Base-by-base conservation (phyloP, 768 basidiomycete genomes). In the Amanita molliuscula region DNA sequence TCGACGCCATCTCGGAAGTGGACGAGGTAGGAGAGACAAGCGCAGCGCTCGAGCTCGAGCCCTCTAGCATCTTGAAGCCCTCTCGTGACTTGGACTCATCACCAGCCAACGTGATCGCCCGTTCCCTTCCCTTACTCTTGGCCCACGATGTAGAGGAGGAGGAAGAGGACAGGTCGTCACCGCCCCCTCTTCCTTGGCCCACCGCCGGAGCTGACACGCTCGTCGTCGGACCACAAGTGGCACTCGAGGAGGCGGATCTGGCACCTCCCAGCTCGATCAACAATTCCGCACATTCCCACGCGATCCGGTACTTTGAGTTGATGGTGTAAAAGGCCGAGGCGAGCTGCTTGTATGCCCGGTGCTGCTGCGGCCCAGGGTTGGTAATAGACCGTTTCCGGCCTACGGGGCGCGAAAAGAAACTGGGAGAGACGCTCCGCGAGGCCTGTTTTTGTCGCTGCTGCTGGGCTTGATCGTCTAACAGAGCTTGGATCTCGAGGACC, bases 241-340 rank as follows among this genome's bases (percentile, higher is more conserved):
- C n/a, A 6, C 64, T 41, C 21, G 69, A 59, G 13, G n/a, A n/a
- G n/a, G n/a, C n/a, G n/a, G 75, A 68, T 1, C 82, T n/a, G n/a
- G n/a, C 83, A 2, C 84, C 80, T 0, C 85, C 88, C 1, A 95
- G 74, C 60, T 93, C 88, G 45, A 94, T 84, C 33, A 95, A 73
- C 18, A 95, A 67, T 59, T 88, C 87, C 0, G 91, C 91, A 58
- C 89, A 91, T 56, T 92, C 90, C 88, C 90, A 91, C 28, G 87
- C 82, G 38, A 91, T 78, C n/a, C 75, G 76, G 59, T 91, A 95
- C 59, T 80, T 84, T 18, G 77, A 72, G 43, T 83, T 84, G 57
- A 92, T 78, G 9, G 73, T 71, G 47, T 78, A 76, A 51, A 84
- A 79, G 3, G 74, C 67, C 0, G 78, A 65, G 0, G 77, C 71